phyloP scores from a whole-genome alignment of 2,329 filamentous ascomycete species.

The Ophiostoma ulmi region DNA sequence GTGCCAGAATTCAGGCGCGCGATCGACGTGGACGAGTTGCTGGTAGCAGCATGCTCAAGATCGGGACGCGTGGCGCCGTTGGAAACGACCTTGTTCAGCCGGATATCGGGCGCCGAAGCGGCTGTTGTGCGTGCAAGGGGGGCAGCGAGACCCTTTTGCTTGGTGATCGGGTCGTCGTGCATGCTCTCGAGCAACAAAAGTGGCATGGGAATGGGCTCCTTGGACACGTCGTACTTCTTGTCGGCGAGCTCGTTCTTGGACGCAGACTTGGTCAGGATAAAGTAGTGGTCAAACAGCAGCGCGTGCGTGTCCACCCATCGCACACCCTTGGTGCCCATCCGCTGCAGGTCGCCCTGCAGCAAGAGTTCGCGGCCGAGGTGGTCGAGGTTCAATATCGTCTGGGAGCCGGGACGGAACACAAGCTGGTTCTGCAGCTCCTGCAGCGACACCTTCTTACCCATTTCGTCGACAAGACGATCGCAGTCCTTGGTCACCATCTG shows the following conservation, averaged over 20 bases:
- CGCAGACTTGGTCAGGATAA: conserved; percentile 81
- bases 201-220: conserved; percentile 94
- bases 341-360: conserved; percentile 79
- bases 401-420: conserved; percentile 79
- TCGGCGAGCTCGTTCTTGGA: conserved; percentile 64
- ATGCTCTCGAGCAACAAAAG: conserved; percentile 86
- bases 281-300: conserved; percentile 91
- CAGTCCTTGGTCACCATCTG: conserved; percentile 84
- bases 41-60: conserved; percentile 64
- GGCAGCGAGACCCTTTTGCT: conserved; percentile 68
- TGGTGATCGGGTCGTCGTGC: conserved; percentile 85
- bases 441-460: conserved; percentile 83
- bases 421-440: conserved; percentile 79
- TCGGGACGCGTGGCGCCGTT: conserved; percentile 48
- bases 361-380: conserved; percentile 91
- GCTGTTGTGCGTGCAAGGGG: conserved; percentile 56
- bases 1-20: conserved; percentile 41
- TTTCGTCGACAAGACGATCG: conserved; percentile 86
- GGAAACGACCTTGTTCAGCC: conserved; percentile 52
- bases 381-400: conserved; percentile 82
- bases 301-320: conserved; percentile 92
- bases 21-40: conserved; percentile 56
- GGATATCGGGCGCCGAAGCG: conserved; percentile 51
- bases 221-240: conserved; percentile 91
- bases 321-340: conserved; percentile 83